A percentile compares a stretch with the other conserved stretches of the same genome.
Evolutionary conservation across 2,329 filamentous ascomycete species (phyloP).

Genomic region (Apiospora kogelbergensis): DNA sequence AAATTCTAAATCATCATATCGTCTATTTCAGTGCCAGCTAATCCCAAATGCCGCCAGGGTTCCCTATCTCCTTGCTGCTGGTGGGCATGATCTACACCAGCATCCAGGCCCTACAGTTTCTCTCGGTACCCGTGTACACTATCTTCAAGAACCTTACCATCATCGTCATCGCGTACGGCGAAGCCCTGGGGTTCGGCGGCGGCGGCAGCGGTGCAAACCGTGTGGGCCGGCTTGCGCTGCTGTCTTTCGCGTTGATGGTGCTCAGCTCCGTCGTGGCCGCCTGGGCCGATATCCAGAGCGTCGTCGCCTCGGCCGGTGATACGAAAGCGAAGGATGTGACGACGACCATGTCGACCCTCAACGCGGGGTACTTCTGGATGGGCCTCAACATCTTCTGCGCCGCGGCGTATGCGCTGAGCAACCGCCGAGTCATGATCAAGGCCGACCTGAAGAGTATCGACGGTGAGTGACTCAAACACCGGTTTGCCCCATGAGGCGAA

Average conservation of each 20-base stretch:
- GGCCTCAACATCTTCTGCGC: constrained; percentile 94
- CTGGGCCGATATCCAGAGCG: constrained; percentile 81
- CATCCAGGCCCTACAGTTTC: constrained; percentile 91
- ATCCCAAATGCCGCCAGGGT: constrained; percentile 49
- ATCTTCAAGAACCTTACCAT: constrained; percentile 99
- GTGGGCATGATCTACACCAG: constrained; percentile 99
- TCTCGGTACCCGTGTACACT: constrained; percentile 97
- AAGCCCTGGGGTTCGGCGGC: constrained; percentile 96
- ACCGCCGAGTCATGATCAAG: constrained; percentile 95
- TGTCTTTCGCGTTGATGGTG: constrained; percentile 97
- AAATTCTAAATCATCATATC: too few species aligned
- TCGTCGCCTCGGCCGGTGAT: constrained; percentile 60
- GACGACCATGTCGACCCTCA: constrained; percentile 75
- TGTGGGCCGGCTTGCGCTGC: constrained; percentile 77
- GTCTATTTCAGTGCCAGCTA: not conserved
- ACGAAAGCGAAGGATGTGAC: too few species aligned
- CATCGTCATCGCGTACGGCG: constrained; percentile 96
- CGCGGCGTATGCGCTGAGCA: constrained; percentile 82
- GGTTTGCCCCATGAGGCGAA: too few species aligned
- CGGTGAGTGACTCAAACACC: too few species aligned
- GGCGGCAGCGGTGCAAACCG: constrained; percentile 31
- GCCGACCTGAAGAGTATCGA: constrained; percentile 99
- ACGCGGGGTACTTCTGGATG: constrained; percentile 98
- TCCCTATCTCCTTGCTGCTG: constrained; percentile 90
- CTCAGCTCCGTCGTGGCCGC: constrained; percentile 91